Conservation (phyloP, 106 monocot genomes). For the Allium sativum region DNA sequence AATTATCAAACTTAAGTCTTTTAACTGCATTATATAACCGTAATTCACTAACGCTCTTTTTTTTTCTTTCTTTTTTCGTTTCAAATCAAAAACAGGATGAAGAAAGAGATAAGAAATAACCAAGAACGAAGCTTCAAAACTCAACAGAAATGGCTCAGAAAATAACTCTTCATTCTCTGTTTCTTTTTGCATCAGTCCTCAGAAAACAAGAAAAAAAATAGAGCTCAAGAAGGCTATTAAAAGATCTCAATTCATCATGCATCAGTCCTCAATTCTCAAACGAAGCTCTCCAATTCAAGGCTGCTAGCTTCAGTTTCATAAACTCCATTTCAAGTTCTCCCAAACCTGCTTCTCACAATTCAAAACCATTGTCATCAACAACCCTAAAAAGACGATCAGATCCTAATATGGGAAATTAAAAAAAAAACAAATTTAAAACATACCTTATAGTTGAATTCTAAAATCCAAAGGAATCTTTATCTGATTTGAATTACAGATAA, state of each 20-base stretch:
- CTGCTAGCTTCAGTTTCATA: conserved; percentile 26
- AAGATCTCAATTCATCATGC: conserved; percentile 21
- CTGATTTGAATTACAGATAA: too few relatives aligned
- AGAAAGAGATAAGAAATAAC: conserved; percentile 3
- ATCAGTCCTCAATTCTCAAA: conserved; percentile 8
- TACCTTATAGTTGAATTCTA: too few relatives aligned
- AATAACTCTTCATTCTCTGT: background rate
- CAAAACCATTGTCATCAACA: background rate
- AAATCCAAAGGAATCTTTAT: too few relatives aligned
- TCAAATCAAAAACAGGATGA: background rate
- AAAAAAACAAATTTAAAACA: conserved; percentile 9
- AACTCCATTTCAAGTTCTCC: conserved; percentile 20
- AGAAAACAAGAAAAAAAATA: conserved; percentile 2
- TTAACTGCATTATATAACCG: too few relatives aligned
- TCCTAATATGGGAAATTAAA: conserved; percentile 4
- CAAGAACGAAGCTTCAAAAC: conserved; percentile 46
- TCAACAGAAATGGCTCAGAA: conserved; percentile 5
- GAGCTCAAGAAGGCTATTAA: conserved; percentile 26
- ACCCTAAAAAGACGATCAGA: background rate
- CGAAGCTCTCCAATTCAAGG: conserved; percentile 7
- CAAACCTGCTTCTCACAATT: conserved; percentile 13
- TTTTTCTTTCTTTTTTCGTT: too few relatives aligned
- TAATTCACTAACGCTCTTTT: too few relatives aligned
- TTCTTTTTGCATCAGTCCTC: background rate
- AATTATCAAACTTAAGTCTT: too few relatives aligned